These are phyloP conservation scores for Exophiala calicioides DNA, from an alignment of 2,329 filamentous ascomycete genomes.

Conservation along the genomic window DNA sequence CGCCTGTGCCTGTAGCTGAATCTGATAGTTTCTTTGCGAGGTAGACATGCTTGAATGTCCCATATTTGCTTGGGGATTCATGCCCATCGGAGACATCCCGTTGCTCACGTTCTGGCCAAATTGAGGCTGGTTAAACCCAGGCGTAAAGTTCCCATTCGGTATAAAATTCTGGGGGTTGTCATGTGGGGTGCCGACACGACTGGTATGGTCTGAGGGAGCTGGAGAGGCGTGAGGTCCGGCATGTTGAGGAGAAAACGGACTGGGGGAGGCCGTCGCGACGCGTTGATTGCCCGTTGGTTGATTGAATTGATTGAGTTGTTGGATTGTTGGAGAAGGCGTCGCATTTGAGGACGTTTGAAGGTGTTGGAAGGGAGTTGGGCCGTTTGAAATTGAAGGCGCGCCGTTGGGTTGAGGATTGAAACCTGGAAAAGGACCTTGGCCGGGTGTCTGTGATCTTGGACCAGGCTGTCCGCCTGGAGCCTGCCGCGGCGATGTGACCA, in stretches of 20 bases:
- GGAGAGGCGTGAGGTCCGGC: conserved; percentile 74
- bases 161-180: conserved; percentile 63
- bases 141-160: conserved; percentile 48
- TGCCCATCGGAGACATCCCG: conserved; percentile 42
- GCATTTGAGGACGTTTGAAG: conserved; percentile 79
- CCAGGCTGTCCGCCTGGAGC: conserved; percentile 72
- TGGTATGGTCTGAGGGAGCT: conserved; percentile 71
- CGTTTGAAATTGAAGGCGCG: conserved; percentile 60
- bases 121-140: conserved; percentile 43
- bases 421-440: conserved; percentile 70
- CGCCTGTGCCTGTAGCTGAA: conserved; percentile 77
- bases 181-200: conserved; percentile 68
- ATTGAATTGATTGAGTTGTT: conserved; percentile 69
- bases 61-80: conserved; percentile 54
- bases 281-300: conserved; percentile 69
- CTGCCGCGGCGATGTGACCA: conserved; percentile 78
- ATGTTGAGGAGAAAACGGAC: conserved; percentile 82
- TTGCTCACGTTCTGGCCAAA: conserved; percentile 45
- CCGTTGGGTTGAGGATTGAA: conserved; percentile 67
- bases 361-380: conserved; percentile 75
- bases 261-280: conserved; percentile 88
- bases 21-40: conserved; percentile 75
- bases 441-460: conserved; percentile 90
- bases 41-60: conserved; percentile 64
- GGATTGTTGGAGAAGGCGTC: conserved; percentile 87